Percentiles rank a stretch among this genome's conserved stretches.
Evolutionary conservation across 1,139 yeast genomes (phyloP).

Genomic region (Nakaseomyces nivariensis): DNA sequence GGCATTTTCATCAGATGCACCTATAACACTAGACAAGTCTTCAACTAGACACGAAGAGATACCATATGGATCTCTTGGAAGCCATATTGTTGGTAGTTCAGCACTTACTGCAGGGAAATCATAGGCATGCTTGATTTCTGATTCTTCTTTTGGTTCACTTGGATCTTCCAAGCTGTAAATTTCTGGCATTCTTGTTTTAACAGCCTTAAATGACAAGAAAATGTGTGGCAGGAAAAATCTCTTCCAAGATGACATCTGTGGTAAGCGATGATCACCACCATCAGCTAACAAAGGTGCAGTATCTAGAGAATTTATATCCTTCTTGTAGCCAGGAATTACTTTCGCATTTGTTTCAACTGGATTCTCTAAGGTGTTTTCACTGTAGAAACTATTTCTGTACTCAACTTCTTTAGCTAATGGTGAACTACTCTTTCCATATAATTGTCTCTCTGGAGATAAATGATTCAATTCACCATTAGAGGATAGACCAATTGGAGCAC

Average conservation of each 20-base stretch:
- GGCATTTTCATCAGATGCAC: slow-evolving; percentile 60
- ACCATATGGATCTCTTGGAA: slow-evolving; percentile 80
- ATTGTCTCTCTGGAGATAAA: neutral
- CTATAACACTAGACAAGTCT: slow-evolving; percentile 38
- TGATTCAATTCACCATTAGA: neutral
- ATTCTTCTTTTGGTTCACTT: slow-evolving; percentile 29
- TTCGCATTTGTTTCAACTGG: slow-evolving; percentile 7
- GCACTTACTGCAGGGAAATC: slow-evolving; percentile 63
- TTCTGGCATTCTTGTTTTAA: slow-evolving; percentile 47
- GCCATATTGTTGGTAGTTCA: slow-evolving; percentile 69
- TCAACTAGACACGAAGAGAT: slow-evolving; percentile 53
- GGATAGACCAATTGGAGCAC: neutral
- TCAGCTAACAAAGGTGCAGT: slow-evolving; percentile 43
- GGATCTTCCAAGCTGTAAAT: slow-evolving; percentile 36
- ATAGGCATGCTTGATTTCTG: slow-evolving; percentile 46
- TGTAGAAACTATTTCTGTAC: slow-evolving; percentile 14
- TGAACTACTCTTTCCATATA: neutral
- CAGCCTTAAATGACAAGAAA: slow-evolving; percentile 47
- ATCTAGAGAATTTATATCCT: slow-evolving; percentile 2
- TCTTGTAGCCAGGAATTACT: slow-evolving; percentile 3
- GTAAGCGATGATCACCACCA: slow-evolving; percentile 29
- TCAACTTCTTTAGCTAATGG: slow-evolving; percentile 20
- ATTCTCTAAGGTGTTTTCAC: slow-evolving; percentile 21
- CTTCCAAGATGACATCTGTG: slow-evolving; percentile 33
- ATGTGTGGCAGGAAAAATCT: slow-evolving; percentile 59